Conservation (phyloP, 106 monocot species). For the Allium cepa region DNA sequence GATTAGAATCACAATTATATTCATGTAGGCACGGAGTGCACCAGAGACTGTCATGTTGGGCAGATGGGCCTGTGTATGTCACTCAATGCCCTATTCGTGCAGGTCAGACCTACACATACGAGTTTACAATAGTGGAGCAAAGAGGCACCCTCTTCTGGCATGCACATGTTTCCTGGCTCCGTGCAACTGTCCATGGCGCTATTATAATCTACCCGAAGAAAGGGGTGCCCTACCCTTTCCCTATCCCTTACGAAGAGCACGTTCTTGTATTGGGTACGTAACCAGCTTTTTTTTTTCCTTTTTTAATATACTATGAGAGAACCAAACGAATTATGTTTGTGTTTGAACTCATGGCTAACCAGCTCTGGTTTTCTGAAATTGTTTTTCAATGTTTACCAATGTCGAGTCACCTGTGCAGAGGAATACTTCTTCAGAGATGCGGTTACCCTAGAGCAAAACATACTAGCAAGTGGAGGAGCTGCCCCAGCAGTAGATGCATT, state of each 20-base stretch:
- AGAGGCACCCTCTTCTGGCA: slow-evolving; percentile 36
- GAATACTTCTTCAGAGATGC: slow-evolving; percentile 16
- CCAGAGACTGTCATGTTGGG: slow-evolving; percentile 24
- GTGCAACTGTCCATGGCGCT: slow-evolving; percentile 33
- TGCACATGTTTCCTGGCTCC: slow-evolving; percentile 36
- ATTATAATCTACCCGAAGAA: slow-evolving; percentile 35
- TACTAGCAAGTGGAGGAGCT: slow-evolving; percentile 11
- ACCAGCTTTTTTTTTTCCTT: too few relatives aligned
- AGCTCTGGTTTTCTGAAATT: neutral
- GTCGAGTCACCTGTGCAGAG: neutral
- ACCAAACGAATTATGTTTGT: too few relatives aligned
- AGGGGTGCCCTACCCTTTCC: slow-evolving; percentile 37
- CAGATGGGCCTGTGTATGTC: slow-evolving; percentile 19
- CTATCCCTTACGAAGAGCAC: slow-evolving; percentile 28
- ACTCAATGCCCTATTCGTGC: slow-evolving; percentile 29
- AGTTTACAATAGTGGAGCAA: slow-evolving; percentile 26
- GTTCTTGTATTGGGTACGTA: slow-evolving; percentile 10
- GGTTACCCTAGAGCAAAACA: slow-evolving; percentile 7
- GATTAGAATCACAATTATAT: neutral
- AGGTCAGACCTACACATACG: slow-evolving; percentile 19
- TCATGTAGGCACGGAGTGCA: slow-evolving; percentile 18
- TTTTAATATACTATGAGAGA: too few relatives aligned
- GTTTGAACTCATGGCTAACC: too few relatives aligned
- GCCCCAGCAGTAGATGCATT: slow-evolving; percentile 13
- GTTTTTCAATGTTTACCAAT: neutral